These are phyloP conservation scores for Amanita rubescens DNA, from an alignment of 768 basidiomycete genomes.

Conservation along the genomic window DNA sequence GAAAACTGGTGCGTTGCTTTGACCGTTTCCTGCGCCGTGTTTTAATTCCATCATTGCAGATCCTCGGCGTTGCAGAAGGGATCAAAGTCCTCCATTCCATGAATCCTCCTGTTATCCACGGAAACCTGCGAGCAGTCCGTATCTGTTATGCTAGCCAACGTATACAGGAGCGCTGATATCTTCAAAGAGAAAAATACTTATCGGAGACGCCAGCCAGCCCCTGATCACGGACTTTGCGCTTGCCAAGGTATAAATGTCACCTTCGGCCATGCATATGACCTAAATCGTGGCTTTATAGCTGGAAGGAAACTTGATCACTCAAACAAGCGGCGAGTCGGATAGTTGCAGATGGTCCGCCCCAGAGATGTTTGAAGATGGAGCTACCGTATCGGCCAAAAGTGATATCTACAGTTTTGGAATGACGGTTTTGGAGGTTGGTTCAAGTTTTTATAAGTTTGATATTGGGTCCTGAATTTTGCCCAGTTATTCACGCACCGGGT, in stretches of 20 bases:
- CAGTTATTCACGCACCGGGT: background rate
- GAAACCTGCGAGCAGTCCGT: background rate
- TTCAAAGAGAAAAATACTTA: background rate
- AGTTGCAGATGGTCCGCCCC: background rate
- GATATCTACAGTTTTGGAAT: constrained; percentile 1
- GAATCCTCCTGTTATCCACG: background rate
- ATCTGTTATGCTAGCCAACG: background rate
- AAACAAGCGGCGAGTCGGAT: background rate
- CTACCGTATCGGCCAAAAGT: background rate
- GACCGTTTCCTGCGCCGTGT: background rate
- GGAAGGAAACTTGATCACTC: background rate
- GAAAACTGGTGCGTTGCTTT: background rate
- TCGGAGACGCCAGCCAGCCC: background rate
- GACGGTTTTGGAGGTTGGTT: background rate
- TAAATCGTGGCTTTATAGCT: background rate
- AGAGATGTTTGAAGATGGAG: background rate
- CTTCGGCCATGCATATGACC: background rate
- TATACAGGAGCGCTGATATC: background rate
- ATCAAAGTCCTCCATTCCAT: background rate
- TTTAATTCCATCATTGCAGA: background rate
- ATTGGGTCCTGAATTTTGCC: background rate
- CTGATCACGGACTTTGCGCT: background rate
- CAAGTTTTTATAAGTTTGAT: background rate
- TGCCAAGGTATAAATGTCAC: background rate
- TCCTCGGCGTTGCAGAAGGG: background rate